Percentiles rank a stretch among this genome's conserved stretches.
Conservation (phyloP, 352 stramenopile genomes). For the Aphanomyces invadans region DNA sequence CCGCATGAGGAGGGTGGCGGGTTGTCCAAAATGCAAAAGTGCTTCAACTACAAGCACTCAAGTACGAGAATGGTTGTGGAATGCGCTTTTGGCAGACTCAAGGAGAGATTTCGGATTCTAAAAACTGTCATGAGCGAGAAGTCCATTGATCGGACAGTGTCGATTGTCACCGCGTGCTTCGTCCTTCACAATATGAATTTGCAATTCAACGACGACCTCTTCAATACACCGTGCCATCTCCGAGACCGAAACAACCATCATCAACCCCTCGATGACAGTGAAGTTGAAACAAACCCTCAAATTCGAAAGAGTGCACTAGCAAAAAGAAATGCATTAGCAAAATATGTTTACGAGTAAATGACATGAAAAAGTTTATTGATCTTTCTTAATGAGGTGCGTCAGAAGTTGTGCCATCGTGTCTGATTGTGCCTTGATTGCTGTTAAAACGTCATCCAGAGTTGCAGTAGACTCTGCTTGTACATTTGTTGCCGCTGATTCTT, state of each 20-base stretch:
- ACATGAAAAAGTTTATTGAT: neutral
- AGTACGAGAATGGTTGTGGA: slow-evolving; percentile 3
- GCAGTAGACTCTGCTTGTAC: neutral
- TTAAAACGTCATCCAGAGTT: neutral
- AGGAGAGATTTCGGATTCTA: slow-evolving; percentile 12
- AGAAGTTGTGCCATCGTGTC: neutral
- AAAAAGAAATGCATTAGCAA: neutral
- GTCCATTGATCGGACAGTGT: neutral
- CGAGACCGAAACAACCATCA: slow-evolving; percentile 3
- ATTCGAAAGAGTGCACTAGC: neutral
- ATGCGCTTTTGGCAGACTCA: slow-evolving; percentile 4
- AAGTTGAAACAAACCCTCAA: slow-evolving; percentile 1
- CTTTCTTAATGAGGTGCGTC: neutral
- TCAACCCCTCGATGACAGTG: neutral
- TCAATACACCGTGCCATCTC: neutral
- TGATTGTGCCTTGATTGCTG: neutral
- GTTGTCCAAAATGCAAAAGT: neutral
- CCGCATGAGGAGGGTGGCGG: neutral
- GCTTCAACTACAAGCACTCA: neutral
- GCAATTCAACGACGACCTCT: neutral
- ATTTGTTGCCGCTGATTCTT: neutral
- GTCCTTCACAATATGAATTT: slow-evolving; percentile 9
- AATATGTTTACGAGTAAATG: neutral
- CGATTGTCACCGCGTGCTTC: neutral
- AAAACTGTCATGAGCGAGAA: slow-evolving; percentile 13